A percentile compares a stretch with the other conserved stretches of the same genome.
phyloP scores from a whole-genome alignment of 2,329 filamentous ascomycete genomes.

The Rhinocladiella similis region DNA sequence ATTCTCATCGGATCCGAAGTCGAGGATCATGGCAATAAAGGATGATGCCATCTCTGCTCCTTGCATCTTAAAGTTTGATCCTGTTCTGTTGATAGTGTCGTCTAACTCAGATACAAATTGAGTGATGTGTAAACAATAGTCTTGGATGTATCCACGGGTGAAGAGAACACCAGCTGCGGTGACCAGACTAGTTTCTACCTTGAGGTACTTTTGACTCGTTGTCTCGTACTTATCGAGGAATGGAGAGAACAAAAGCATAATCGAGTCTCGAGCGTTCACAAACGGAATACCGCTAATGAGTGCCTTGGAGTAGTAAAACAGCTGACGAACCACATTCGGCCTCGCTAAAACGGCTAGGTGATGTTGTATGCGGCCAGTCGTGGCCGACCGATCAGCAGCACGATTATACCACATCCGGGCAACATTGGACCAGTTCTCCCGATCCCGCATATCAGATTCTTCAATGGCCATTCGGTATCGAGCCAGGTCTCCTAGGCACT shows the following conservation, averaged over 20 bases:
- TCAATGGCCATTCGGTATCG: slow-evolving; percentile 92
- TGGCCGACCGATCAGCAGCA: slow-evolving; percentile 73
- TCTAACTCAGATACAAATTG: slow-evolving; percentile 49
- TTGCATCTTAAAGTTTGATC: slow-evolving; percentile 52
- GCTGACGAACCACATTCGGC: slow-evolving; percentile 55
- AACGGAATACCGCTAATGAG: slow-evolving; percentile 58
- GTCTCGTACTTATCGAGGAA: slow-evolving; percentile 44
- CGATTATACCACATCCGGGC: slow-evolving; percentile 82
- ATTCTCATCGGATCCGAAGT: slow-evolving; percentile 50
- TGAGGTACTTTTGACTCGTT: slow-evolving; percentile 28
- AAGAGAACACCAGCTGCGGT: slow-evolving; percentile 55
- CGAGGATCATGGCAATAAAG: slow-evolving; percentile 57
- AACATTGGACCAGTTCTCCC: slow-evolving; percentile 79
- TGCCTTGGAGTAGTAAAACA: slow-evolving; percentile 60
- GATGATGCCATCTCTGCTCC: slow-evolving; percentile 57
- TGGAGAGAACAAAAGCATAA: slow-evolving; percentile 56
- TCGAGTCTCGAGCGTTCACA: slow-evolving; percentile 56
- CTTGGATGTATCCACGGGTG: slow-evolving; percentile 34
- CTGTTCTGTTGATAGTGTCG: slow-evolving; percentile 48
- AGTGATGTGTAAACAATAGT: slow-evolving; percentile 40
- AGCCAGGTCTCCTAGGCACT: slow-evolving; percentile 83
- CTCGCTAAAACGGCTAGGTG: slow-evolving; percentile 72
- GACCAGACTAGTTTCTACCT: slow-evolving; percentile 53
- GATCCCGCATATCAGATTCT: slow-evolving; percentile 71
- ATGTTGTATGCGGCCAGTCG: slow-evolving; percentile 79